Percentiles rank a stretch among this genome's conserved stretches.
Evolutionary conservation across 176 grass and related monocot species (phyloP).

Genomic region (Juncus inflexus): DNA sequence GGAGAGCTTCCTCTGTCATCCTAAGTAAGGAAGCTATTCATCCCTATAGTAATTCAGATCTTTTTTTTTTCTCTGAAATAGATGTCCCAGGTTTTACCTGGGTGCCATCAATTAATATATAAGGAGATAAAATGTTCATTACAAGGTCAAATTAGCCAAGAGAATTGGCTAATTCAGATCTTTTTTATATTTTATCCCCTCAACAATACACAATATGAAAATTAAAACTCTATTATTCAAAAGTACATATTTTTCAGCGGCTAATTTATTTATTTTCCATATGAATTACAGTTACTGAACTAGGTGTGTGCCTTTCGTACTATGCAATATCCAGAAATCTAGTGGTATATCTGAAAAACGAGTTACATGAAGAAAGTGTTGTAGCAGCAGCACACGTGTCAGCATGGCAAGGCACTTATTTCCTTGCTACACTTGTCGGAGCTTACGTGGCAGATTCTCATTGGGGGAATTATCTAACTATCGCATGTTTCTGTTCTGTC

Average conservation of each 20-base stretch:
- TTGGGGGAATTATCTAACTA: constrained; percentile 60
- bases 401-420: constrained; percentile 71
- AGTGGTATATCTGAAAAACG: constrained; percentile 59
- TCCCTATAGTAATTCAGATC: too few species aligned
- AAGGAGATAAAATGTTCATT: too few species aligned
- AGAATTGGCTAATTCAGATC: background rate
- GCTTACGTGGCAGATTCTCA: constrained; percentile 70
- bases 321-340: constrained; percentile 66
- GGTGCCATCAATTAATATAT: constrained; percentile 5
- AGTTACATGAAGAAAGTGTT: constrained; percentile 54
- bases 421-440: constrained; percentile 57
- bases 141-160: too few species aligned
- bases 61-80: background rate
- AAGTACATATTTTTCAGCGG: background rate
- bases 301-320: constrained; percentile 51
- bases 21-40: constrained; percentile 32
- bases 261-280: background rate
- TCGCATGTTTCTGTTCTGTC: constrained; percentile 44
- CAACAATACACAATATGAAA: background rate
- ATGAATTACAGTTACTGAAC: constrained; percentile 49
- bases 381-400: constrained; percentile 49
- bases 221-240: background rate
- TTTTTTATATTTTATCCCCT: background rate
- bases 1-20: constrained; percentile 74
- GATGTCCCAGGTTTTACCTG: background rate